Evolutionary conservation across 352 stramenopile genomes (phyloP).

Genomic region (Blastocystis sp.): DNA sequence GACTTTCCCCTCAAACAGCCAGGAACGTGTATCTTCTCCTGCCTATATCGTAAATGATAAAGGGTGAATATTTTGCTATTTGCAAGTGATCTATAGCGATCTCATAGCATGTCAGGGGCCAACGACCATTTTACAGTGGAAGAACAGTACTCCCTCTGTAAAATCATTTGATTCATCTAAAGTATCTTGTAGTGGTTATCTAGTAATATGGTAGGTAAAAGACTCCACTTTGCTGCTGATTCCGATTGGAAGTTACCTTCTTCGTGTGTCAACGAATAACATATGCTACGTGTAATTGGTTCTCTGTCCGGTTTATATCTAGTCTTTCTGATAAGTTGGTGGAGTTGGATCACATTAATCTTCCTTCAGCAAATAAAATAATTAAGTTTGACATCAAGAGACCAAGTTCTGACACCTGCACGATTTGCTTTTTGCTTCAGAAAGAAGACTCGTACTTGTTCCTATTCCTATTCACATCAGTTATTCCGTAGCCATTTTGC

Average conservation of each 20-base stretch:
- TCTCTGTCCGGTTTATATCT: background rate
- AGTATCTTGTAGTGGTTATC: background rate
- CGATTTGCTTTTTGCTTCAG: background rate
- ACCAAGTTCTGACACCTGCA: background rate
- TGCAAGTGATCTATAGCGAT: background rate
- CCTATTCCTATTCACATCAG: background rate
- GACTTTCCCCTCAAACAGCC: slow-evolving; percentile 21
- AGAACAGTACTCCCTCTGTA: background rate
- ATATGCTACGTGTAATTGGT: background rate
- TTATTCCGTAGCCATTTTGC: background rate
- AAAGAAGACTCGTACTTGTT: background rate
- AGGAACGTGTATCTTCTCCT: background rate
- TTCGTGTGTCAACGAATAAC: background rate
- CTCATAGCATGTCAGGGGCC: background rate
- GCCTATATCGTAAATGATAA: background rate
- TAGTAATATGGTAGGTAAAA: background rate
- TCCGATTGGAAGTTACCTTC: background rate
- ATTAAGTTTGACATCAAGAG: background rate
- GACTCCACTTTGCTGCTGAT: background rate
- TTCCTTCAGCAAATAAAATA: background rate
- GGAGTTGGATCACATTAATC: background rate
- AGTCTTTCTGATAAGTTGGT: background rate
- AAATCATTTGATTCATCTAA: background rate
- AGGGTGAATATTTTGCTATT: background rate
- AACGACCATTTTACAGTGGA: slow-evolving; percentile 10